Base-by-base conservation (phyloP, 345 rosid genomes). In the Salix suchowensis region DNA sequence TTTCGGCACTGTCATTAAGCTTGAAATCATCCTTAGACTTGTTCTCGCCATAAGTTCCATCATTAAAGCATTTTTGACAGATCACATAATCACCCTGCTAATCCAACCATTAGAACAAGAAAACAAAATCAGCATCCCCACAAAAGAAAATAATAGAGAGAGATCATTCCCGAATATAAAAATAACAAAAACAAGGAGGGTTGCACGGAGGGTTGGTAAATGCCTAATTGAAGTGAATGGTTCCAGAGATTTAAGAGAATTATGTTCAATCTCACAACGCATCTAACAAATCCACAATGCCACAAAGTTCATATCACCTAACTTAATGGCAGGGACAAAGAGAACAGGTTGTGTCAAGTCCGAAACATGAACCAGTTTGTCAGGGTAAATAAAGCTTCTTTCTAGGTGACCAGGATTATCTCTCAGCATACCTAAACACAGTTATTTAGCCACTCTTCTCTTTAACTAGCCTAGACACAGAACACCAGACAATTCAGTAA, bases 11-110 rank as follows among this genome's bases (percentile, higher is more conserved):
- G 44, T 86, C 89, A 80, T 67, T 83, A 48, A 87, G 74, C 83
- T 82, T 84, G 78, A 91, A 96, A 82, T 89, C 91, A 78, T 82
- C 92, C 74, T 67, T 73, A 32, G 86, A 81, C 66, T 83, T 88
- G 78, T 84, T 82, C 82, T 95, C 94, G 71, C 94, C 97, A 75
- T 61, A 85, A 62, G 77, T 84, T 65, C 90, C 91, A 69, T 79
- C 84, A 76, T 83, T 76, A 78, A 84, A 92, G 86, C 99, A 96
- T 68, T 89, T 86, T 40, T 64, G 65, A 68, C 99, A 96, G 50
- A 91, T 77, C 11, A 80, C 77, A 50, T 84, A 81, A 71, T 74
- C 11, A 54, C 81, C 86, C 91, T 91, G 92, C 82, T 23, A 77
- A 84, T 71, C 50, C 36, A 13, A 55, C 21, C 16, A 64, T 42